These are phyloP conservation scores for Brassica juncea DNA, from an alignment of 345 rosid species.

Conservation along the genomic window DNA sequence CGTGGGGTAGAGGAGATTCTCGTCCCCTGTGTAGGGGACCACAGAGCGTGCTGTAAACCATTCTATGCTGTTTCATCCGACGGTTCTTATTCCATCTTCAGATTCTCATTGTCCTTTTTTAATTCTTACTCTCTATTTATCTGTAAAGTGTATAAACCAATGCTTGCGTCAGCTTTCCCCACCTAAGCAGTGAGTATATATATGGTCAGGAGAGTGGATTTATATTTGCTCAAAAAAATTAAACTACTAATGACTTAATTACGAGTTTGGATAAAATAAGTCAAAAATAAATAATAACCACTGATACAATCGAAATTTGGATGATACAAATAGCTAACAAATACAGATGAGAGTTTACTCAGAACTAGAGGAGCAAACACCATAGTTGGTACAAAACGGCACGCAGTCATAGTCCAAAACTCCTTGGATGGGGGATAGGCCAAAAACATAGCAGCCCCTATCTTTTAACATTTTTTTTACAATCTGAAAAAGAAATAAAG, in stretches of 20 bases:
- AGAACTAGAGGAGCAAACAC: slow-evolving; percentile 28
- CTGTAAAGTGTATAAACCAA: slow-evolving; percentile 12
- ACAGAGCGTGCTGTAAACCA: slow-evolving; percentile 44
- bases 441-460: slow-evolving; percentile 37
- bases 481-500: neutral
- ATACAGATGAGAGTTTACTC: slow-evolving; percentile 21
- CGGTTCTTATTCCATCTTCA: slow-evolving; percentile 24
- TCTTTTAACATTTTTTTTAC: slow-evolving; percentile 18
- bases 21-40: slow-evolving; percentile 43
- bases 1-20: slow-evolving; percentile 20
- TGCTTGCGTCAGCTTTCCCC: slow-evolving; percentile 38
- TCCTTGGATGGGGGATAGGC: slow-evolving; percentile 9
- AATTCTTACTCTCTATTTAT: neutral
- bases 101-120: neutral
- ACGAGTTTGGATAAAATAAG: neutral
- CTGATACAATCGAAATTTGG: slow-evolving; percentile 8
- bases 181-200: neutral
- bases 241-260: neutral
- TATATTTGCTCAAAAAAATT: neutral
- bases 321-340: slow-evolving; percentile 7
- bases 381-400: slow-evolving; percentile 28
- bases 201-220: neutral
- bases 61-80: slow-evolving; percentile 33
- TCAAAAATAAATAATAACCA: neutral
- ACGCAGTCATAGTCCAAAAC: slow-evolving; percentile 28